These are phyloP conservation scores for Claviceps paspali DNA, from an alignment of 2,329 filamentous ascomycete species.

Conservation along the genomic window DNA sequence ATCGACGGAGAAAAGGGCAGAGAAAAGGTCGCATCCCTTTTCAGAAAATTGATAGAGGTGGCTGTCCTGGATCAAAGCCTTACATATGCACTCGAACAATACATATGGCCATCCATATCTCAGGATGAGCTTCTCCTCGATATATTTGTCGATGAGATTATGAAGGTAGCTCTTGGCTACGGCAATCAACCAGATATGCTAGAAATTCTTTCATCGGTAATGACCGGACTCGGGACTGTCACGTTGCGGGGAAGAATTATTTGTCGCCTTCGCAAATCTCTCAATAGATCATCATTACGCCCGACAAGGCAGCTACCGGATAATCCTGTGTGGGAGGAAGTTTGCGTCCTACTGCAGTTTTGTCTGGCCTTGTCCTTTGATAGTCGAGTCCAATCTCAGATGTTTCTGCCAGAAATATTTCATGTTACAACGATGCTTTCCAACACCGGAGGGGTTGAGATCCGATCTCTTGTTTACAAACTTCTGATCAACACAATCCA, in stretches of 20 bases:
- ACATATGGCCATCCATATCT: constrained; percentile 49
- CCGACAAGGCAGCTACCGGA: constrained; percentile 51
- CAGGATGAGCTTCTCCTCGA: constrained; percentile 51
- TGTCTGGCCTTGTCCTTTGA: constrained; percentile 53
- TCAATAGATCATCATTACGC: constrained; percentile 51
- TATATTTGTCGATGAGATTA: constrained; percentile 51
- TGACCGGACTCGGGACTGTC: constrained; percentile 48
- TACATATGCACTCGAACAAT: constrained; percentile 45
- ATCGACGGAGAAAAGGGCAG: constrained; percentile 48
- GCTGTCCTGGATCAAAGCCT: constrained; percentile 45
- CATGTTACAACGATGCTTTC: constrained; percentile 57
- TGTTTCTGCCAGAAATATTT: constrained; percentile 54
- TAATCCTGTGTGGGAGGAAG: constrained; percentile 54
- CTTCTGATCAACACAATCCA: constrained; percentile 53
- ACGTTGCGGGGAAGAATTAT: constrained; percentile 51
- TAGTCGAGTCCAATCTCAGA: constrained; percentile 49
- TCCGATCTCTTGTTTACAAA: constrained; percentile 44
- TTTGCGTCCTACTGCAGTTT: constrained; percentile 51
- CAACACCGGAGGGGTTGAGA: constrained; percentile 43
- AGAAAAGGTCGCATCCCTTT: constrained; percentile 48
- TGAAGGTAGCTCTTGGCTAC: constrained; percentile 45
- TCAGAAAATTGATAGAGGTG: constrained; percentile 52
- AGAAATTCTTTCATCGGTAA: constrained; percentile 45
- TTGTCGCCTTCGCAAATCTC: constrained; percentile 47
- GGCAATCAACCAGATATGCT: constrained; percentile 42